Evolutionary conservation across 2,329 filamentous ascomycete species (phyloP).

Genomic region (Nigrospora osmanthi): DNA sequence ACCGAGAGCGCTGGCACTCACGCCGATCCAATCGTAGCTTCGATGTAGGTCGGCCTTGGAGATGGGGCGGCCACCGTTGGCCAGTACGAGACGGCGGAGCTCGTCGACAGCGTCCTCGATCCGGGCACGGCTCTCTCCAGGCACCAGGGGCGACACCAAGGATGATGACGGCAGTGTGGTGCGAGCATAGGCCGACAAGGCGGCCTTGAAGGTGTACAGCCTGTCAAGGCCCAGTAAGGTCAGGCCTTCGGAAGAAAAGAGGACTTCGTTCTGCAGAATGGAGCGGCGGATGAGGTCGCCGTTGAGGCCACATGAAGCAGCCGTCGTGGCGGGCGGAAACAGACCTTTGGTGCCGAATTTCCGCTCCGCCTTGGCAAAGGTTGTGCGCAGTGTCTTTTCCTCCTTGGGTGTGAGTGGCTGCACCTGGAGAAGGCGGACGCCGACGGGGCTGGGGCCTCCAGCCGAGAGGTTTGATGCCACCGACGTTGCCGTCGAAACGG

Average conservation of each 20-base stretch:
- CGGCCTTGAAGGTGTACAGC: conserved; percentile 56
- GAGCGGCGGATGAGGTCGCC: conserved; percentile 47
- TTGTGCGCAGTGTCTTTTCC: conserved; percentile 37
- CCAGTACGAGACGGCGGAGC: conserved; percentile 50
- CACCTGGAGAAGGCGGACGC: conserved; percentile 43
- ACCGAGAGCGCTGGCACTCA: conserved; percentile 38
- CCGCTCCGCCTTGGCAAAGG: conserved; percentile 43
- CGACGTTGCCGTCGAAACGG: conserved; percentile 23
- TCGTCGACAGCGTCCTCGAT: conserved; percentile 58
- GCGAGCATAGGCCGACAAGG: conserved; percentile 48
- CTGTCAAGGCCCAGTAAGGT: conserved; percentile 53
- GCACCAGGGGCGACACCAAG: conserved; percentile 19
- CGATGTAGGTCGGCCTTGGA: conserved; percentile 41
- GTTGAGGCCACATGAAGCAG: conserved; percentile 36
- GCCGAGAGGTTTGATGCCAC: conserved; percentile 13
- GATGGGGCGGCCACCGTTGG: conserved; percentile 41
- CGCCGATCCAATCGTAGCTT: conserved; percentile 50
- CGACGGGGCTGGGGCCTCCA: conserved; percentile 28
- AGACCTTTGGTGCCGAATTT: conserved; percentile 29
- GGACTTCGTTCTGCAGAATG: conserved; percentile 49
- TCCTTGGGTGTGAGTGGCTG: conserved; percentile 35
- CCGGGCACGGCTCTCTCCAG: conserved; percentile 2
- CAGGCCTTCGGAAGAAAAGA: conserved; percentile 53
- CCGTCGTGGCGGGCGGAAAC: conserved; percentile 32
- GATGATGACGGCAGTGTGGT: conserved; percentile 16